phyloP scores from a whole-genome alignment of 257 asterid species.

The Gardenia jasminoides region DNA sequence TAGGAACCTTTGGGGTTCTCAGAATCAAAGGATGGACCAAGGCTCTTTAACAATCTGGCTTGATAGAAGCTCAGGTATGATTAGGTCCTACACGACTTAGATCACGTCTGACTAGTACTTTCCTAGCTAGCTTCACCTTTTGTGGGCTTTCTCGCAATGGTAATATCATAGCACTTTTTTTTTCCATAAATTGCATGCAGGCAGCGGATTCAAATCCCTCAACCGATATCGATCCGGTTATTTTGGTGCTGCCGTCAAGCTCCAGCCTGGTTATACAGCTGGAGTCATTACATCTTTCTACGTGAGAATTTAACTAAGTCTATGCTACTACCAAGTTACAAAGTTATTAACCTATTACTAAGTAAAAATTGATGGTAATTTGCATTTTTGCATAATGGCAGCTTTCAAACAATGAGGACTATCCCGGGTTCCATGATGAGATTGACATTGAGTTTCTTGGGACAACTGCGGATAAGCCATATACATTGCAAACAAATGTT shows the following conservation, averaged over 20 bases:
- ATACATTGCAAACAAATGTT: slow-evolving; percentile 78
- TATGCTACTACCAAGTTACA: not conserved
- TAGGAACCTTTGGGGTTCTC: slow-evolving; percentile 82
- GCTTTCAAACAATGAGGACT: slow-evolving; percentile 68
- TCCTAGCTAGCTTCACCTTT: not conserved
- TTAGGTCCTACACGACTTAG: not conserved
- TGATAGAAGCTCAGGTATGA: slow-evolving; percentile 53
- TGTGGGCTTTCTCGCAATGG: not conserved
- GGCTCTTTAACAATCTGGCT: slow-evolving; percentile 69
- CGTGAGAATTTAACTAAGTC: slow-evolving; percentile 33
- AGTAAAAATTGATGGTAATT: not conserved
- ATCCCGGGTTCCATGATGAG: slow-evolving; percentile 83
- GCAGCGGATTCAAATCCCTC: slow-evolving; percentile 83
- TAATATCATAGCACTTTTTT: not conserved
- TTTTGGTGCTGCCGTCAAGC: slow-evolving; percentile 70
- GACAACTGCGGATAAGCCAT: slow-evolving; percentile 68
- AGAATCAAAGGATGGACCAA: slow-evolving; percentile 66
- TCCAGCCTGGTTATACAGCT: slow-evolving; percentile 88
- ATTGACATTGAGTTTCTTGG: slow-evolving; percentile 85
- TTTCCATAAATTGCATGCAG: slow-evolving; percentile 25
- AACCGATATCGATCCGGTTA: slow-evolving; percentile 63
- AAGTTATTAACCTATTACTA: not conserved
- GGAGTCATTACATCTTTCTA: slow-evolving; percentile 86
- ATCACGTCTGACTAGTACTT: not conserved
- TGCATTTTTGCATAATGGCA: slow-evolving; percentile 31